Percentiles rank a stretch among this genome's conserved stretches.
These are phyloP conservation scores for Candida namnaoensis DNA, from an alignment of 805 yeast genomes.

Conservation along the genomic window DNA sequence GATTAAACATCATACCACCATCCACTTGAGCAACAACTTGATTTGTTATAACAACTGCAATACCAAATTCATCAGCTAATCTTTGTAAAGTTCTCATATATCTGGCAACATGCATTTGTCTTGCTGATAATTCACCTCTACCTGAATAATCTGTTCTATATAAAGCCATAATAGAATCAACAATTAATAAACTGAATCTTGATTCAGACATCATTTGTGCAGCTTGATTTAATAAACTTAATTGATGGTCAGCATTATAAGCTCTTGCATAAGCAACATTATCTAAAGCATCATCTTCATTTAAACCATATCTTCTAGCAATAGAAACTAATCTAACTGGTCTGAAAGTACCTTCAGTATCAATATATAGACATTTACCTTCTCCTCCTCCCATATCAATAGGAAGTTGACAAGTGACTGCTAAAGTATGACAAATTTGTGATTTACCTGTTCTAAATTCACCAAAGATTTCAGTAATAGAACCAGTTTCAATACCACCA, in stretches of 20 bases:
- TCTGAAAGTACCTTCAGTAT: conserved; percentile 95
- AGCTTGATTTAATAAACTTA: conserved; percentile 78
- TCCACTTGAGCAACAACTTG: conserved; percentile 98
- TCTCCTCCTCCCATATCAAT: conserved; percentile 98
- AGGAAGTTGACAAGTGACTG: conserved; percentile 94
- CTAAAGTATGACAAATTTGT: conserved; percentile 92
- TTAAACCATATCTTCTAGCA: conserved; percentile 85
- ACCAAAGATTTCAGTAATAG: conserved; percentile 93
- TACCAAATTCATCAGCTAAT: conserved; percentile 95
- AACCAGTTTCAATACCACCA: conserved; percentile 96
- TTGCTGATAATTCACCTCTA: conserved; percentile 89
- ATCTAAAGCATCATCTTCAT: conserved; percentile 90
- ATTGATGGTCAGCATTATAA: conserved; percentile 93
- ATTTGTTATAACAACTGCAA: conserved; percentile 91
- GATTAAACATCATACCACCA: conserved; percentile 72
- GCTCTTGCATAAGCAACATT: conserved; percentile 98
- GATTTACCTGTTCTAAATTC: conserved; percentile 98
- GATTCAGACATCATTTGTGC: conserved; percentile 96
- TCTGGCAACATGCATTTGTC: conserved; percentile 91
- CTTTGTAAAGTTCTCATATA: conserved; percentile 88
- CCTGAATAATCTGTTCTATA: conserved; percentile 94
- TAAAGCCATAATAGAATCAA: conserved; percentile 96
- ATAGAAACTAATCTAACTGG: conserved; percentile 85
- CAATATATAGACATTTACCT: conserved; percentile 93
- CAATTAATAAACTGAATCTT: conserved; percentile 80